Conservation (phyloP, 306 rosid genomes). For the Quercus agrifolia region DNA sequence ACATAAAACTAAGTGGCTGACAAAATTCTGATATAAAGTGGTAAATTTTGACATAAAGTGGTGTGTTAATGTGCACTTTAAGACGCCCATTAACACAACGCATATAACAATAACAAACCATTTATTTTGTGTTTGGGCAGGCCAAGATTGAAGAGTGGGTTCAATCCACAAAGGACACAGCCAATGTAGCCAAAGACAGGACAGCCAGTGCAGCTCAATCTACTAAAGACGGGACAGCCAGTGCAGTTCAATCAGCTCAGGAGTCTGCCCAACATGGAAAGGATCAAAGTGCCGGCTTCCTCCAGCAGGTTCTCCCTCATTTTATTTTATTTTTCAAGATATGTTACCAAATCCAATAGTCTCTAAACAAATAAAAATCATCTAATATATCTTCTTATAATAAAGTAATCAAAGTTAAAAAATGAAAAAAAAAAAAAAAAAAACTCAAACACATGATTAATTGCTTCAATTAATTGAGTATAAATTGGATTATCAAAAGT, state of each 20-base stretch:
- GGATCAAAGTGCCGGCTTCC: slow-evolving; percentile 46
- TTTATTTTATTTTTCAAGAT: not conserved
- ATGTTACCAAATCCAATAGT: too few species aligned
- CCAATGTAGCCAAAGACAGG: slow-evolving; percentile 29
- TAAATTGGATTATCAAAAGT: too few species aligned
- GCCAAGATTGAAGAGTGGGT: slow-evolving; percentile 26
- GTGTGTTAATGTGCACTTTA: not conserved
- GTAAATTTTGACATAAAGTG: not conserved
- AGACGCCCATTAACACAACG: too few species aligned
- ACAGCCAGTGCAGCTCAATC: slow-evolving; percentile 23
- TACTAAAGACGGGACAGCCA: slow-evolving; percentile 27
- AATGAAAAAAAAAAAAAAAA: too few species aligned
- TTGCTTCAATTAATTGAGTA: too few species aligned
- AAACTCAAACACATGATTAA: too few species aligned
- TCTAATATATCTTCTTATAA: too few species aligned
- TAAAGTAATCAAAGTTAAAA: too few species aligned
- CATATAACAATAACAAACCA: too few species aligned
- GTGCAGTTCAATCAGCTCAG: slow-evolving; percentile 32
- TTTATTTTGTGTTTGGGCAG: slow-evolving; percentile 9
- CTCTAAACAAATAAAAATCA: too few species aligned
- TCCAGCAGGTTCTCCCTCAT: slow-evolving; percentile 42
- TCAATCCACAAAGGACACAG: slow-evolving; percentile 35
- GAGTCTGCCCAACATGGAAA: slow-evolving; percentile 30
- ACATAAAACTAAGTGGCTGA: too few species aligned
- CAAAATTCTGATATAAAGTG: too few species aligned